Base-by-base conservation (phyloP, 441 rosid species). In the Metrosideros polymorpha region DNA sequence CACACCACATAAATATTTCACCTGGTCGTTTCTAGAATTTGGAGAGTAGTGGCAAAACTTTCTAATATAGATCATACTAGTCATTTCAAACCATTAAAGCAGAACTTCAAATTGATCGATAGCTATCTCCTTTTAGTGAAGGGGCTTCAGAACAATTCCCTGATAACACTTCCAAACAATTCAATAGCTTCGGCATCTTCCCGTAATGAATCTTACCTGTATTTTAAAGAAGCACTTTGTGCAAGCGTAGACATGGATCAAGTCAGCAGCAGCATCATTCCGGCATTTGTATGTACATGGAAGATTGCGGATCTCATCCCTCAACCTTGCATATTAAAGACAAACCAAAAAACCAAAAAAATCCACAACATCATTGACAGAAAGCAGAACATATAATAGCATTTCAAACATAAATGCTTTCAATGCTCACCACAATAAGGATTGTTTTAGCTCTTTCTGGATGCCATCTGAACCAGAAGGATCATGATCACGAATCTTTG, bases 241-340 rank as follows among this genome's bases (percentile, higher is more conserved):
- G 89, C 95, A 92, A 56, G 99, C 99, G 88, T 95, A 97, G 83
- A 95, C 89, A 89, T 98, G 99, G 90, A 98, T 93, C 91, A 98
- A 93, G 93, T 98, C 99, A 88, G 99, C 99, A 63, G 99, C 99
- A 85, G 99, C 99, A 87, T 98, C 99, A 85, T 98, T 94, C 89
- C 99, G 96, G 86, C 99, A 96, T 91, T 95, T 97, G 91, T 95
- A 93, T 77, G 98, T 93, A 91, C 99, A 98, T 17, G 97, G 96
- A 86, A 98, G 97, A 89, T 91, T 91, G 53, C 98, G 94, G 57
- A 97, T 88, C 92, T 96, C 99, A 82, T 98, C 99, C 89, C 99
- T 94, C 97, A 98, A 92, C 99, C 99, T 98, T 91, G 83, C 90
- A 77, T 88, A 87, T 39, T 89, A 86, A 66, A 45, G 86, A 52